Evolutionary conservation across 805 yeast genomes (phyloP).

Genomic region (Metschnikowia noctiluminum): DNA sequence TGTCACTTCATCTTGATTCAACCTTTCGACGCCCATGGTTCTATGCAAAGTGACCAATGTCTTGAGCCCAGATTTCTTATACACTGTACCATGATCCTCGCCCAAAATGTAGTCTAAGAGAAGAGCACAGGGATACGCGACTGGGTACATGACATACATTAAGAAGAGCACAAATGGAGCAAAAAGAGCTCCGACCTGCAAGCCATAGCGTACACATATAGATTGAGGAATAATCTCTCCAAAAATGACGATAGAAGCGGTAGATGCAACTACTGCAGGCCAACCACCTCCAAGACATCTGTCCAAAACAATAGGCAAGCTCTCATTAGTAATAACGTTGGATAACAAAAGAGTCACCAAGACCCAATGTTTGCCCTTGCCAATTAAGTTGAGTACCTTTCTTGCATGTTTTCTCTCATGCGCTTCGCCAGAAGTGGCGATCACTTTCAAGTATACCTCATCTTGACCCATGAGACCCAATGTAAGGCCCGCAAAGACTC

Average conservation of each 20-base stretch:
- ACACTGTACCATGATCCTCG: conserved; percentile 94
- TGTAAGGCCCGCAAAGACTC: conserved; percentile 93
- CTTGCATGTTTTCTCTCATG: conserved; percentile 65
- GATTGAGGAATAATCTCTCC: conserved; percentile 98
- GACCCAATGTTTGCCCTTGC: conserved; percentile 93
- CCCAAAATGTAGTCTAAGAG: conserved; percentile 81
- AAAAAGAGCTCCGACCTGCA: conserved; percentile 85
- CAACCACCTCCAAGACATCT: conserved; percentile 95
- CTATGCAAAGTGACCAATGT: conserved; percentile 89
- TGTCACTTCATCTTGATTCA: conserved; percentile 93
- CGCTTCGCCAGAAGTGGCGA: conserved; percentile 79
- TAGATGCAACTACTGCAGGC: conserved; percentile 93
- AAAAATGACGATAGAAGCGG: conserved; percentile 86
- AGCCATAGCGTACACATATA: conserved; percentile 87
- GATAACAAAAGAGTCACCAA: conserved; percentile 81
- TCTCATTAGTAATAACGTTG: conserved; percentile 91
- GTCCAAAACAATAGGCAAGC: conserved; percentile 90
- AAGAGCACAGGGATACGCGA: conserved; percentile 86
- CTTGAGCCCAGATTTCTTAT: conserved; percentile 88
- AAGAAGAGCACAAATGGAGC: conserved; percentile 81
- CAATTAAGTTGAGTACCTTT: conserved; percentile 67
- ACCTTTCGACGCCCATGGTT: conserved; percentile 92
- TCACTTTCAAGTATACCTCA: conserved; percentile 88
- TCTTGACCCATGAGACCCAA: conserved; percentile 97
- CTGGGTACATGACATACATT: conserved; percentile 89